These are phyloP conservation scores for Aspergillus conjunctus DNA, from an alignment of 495 filamentous ascomycete species.

Conservation along the genomic window DNA sequence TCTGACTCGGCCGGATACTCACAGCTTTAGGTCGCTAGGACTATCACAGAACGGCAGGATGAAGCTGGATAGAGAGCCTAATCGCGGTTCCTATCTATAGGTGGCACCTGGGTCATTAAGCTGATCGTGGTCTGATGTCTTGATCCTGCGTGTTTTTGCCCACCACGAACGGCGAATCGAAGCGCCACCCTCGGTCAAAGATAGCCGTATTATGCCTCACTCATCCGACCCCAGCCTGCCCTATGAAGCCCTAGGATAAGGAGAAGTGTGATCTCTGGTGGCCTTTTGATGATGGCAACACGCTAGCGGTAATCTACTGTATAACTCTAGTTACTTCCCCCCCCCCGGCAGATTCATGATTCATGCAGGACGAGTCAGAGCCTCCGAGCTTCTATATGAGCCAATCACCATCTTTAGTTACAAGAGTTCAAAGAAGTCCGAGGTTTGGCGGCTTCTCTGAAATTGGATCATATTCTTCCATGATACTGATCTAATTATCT, in stretches of 20 bases:
- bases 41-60: neutral
- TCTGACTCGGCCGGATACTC: slow-evolving; percentile 7
- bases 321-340: neutral
- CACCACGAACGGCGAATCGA: slow-evolving; percentile 1
- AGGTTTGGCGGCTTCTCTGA: slow-evolving; percentile 13
- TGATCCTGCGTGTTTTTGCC: slow-evolving; percentile 3
- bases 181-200: slow-evolving; percentile 15
- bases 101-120: neutral
- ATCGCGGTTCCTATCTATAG: neutral
- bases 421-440: slow-evolving; percentile 10
- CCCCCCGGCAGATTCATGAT: slow-evolving; percentile 4
- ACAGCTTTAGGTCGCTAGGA: neutral
- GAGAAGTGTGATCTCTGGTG: neutral
- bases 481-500: neutral
- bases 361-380: slow-evolving; percentile 16
- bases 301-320: neutral
- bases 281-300: neutral
- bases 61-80: too few species aligned
- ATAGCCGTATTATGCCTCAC: neutral
- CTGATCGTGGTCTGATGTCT: slow-evolving; percentile 2
- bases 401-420: slow-evolving; percentile 3
- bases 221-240: neutral
- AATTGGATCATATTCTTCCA: neutral
- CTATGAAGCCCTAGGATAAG: neutral
- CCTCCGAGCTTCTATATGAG: neutral